Conservation (phyloP, 2,329 filamentous ascomycete genomes). For the Aspergillus novofumigatus region DNA sequence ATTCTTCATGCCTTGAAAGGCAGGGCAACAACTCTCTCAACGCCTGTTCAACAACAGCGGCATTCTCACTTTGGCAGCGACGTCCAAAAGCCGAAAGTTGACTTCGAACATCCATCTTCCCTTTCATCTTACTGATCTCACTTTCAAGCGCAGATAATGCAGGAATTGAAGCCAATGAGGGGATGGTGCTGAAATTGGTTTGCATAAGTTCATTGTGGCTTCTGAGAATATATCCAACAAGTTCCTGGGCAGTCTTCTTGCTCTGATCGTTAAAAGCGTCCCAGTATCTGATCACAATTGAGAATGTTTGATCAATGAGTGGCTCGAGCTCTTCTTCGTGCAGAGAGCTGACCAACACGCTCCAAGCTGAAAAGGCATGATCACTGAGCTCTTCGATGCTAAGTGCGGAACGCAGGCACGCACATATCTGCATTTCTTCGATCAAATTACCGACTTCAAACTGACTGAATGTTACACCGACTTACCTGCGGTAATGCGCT, state of each 20-base stretch:
- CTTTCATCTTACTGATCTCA: constrained; percentile 62
- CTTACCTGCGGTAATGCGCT: constrained; percentile 79
- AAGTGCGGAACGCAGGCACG: constrained; percentile 84
- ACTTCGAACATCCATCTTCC: constrained; percentile 61
- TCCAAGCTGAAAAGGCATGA: constrained; percentile 79
- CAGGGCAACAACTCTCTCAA: constrained; percentile 72
- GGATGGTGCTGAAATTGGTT: constrained; percentile 68
- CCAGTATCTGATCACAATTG: constrained; percentile 83
- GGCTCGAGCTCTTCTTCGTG: constrained; percentile 73
- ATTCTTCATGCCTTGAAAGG: constrained; percentile 67
- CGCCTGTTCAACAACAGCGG: constrained; percentile 77
- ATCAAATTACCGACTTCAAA: constrained; percentile 7
- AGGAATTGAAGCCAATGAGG: constrained; percentile 68
- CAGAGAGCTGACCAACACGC: constrained; percentile 68
- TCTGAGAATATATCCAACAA: constrained; percentile 64
- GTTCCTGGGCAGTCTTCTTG: constrained; percentile 55
- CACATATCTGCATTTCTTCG: constrained; percentile 62
- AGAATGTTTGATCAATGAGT: constrained; percentile 84
- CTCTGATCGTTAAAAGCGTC: constrained; percentile 57
- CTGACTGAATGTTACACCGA: constrained; percentile 4
- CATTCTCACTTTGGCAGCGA: constrained; percentile 77
- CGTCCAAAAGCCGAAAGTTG: constrained; percentile 67
- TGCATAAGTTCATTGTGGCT: constrained; percentile 58
- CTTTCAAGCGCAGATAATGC: constrained; percentile 65
- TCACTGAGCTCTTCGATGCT: constrained; percentile 70